Base-by-base conservation (phyloP, 306 rosid genomes). In the Ormosia semicastrata region DNA sequence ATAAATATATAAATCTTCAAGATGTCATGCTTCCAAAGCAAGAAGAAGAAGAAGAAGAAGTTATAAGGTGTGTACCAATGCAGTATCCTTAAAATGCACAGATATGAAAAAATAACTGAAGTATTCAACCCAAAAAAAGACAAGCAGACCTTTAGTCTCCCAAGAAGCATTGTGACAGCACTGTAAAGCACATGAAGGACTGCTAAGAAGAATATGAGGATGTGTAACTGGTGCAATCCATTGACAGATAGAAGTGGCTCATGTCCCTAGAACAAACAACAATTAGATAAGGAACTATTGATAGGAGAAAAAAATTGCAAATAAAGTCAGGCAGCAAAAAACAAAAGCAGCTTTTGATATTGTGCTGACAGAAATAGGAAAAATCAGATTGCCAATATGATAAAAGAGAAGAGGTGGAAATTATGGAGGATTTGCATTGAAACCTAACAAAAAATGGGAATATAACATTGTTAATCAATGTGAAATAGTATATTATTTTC, bases 141-240 rank as follows among this genome's bases (percentile, higher is more conserved):
- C 4, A 50, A 50, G 17, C 60, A 49, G 70, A 96, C 99, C 98
- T 96, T 96, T 39, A 96, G 88, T 84, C 98, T 93, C 72, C 99
- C 99, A 15, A 96, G 99, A 90, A 96, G 87, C 99, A 96, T 96
- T 65, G 98, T 93, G 87, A 94, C 72, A 70, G 91, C 92, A 78
- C 97, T 96, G 85, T 90, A 96, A 58, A 89, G 14, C 74, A 96
- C 98, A 18, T 96, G 99, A 82, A 96, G 89, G 64, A 89, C 82
- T 9, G 99, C 99, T 76, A 96, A 89, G 90, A 96, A 96, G 89
- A 96, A 96, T 36, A 96, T 90, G 79, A 96, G 97, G 72, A 96
- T 91, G 92, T 96, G 99, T 59, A 96, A 70, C 76, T 96, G 97
- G 91, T 96, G 99, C 91, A 96, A 83, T 73, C 97, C 99, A 11